A percentile compares a stretch with the other conserved stretches of the same genome.
These are phyloP conservation scores for Xenoacremonium recifei DNA, from an alignment of 2,329 filamentous ascomycete species.

Conservation along the genomic window DNA sequence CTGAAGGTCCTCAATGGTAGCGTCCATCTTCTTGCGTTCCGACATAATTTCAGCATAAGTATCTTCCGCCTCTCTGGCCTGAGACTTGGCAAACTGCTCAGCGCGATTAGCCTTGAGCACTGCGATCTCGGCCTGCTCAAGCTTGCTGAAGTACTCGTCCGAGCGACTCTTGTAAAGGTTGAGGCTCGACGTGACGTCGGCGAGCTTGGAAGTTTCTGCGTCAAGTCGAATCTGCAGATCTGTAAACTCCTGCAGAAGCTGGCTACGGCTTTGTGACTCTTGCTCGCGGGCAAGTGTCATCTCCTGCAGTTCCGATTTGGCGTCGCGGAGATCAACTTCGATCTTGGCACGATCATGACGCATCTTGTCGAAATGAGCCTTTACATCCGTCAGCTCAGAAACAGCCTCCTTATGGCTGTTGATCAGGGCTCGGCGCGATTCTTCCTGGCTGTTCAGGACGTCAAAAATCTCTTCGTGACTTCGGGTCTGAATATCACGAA, in stretches of 20 bases:
- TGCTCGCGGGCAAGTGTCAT: conserved; percentile 77
- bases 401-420: conserved; percentile 84
- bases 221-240: conserved; percentile 93
- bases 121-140: conserved; percentile 94
- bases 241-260: conserved; percentile 87
- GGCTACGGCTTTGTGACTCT: conserved; percentile 81
- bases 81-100: conserved; percentile 89
- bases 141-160: conserved; percentile 95
- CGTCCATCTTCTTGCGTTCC: conserved; percentile 87
- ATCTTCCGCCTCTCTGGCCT: conserved; percentile 88
- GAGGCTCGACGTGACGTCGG: conserved; percentile 80
- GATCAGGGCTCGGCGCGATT: conserved; percentile 77
- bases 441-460: conserved; percentile 88
- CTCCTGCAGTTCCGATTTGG: conserved; percentile 80
- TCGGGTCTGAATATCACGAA: conserved; percentile 88
- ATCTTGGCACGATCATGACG: conserved; percentile 76
- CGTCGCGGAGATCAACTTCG: conserved; percentile 85
- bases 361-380: conserved; percentile 81
- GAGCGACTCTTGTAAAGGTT: conserved; percentile 87
- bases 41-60: conserved; percentile 87
- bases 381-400: conserved; percentile 81
- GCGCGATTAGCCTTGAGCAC: conserved; percentile 89
- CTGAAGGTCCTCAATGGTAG: conserved; percentile 83
- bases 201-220: conserved; percentile 79
- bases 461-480: conserved; percentile 94